These are phyloP conservation scores for Borovskyia barvae DNA, from an alignment of 208 protist species.

Conservation along the genomic window DNA sequence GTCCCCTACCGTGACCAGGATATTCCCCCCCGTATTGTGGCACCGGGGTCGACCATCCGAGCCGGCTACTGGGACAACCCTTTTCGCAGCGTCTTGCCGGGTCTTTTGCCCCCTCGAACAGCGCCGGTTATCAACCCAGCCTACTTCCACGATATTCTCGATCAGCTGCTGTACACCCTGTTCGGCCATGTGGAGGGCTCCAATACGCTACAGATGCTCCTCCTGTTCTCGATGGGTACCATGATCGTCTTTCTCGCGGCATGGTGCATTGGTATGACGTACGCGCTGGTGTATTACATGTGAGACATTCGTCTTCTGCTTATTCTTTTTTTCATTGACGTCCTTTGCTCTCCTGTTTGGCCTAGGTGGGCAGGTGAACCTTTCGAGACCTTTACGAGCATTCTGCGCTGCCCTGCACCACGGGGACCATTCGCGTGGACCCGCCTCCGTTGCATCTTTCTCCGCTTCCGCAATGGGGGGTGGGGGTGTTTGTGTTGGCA, in stretches of 20 bases:
- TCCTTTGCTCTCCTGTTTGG: too few species aligned
- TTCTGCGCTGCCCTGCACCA: too few species aligned
- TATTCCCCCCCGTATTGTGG: constrained; percentile 6
- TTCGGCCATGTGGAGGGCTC: constrained; percentile 24
- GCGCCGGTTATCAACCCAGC: constrained; percentile 60
- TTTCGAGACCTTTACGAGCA: too few species aligned
- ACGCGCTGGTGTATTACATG: constrained; percentile 4
- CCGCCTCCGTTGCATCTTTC: too few species aligned
- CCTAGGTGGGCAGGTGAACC: too few species aligned
- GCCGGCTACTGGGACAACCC: constrained; percentile 39
- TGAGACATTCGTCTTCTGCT: too few species aligned
- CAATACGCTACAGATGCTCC: constrained; percentile 3
- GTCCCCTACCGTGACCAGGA: constrained; percentile 9
- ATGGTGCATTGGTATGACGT: constrained; percentile 15
- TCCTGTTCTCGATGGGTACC: constrained; percentile 6
- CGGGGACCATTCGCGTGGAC: too few species aligned
- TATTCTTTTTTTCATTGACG: too few species aligned
- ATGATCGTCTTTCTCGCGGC: constrained; percentile 6
- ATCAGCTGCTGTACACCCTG: constrained; percentile 26
- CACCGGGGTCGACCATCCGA: constrained; percentile 9
- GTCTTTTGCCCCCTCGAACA: constrained; percentile 30
- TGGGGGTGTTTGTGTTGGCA: too few species aligned
- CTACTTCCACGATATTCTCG: constrained; percentile 38
- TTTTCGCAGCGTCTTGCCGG: constrained; percentile 28
- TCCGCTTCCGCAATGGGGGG: too few species aligned